Base-by-base conservation (phyloP, 1,284 basidiomycete species). In the Papiliotrema nemorosa region DNA sequence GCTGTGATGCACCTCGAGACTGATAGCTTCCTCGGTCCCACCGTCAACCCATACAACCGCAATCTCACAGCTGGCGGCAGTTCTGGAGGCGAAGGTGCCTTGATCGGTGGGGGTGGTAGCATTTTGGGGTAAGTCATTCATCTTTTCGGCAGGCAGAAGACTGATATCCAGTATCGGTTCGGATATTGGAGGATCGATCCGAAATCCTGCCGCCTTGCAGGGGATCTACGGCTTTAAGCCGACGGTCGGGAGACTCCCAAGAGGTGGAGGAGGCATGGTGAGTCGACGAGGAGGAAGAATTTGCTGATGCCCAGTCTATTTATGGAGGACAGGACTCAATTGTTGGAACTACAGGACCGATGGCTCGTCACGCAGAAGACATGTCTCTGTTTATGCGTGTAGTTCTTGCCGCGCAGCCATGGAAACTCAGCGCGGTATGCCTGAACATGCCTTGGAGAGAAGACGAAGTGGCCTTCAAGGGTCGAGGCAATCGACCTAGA, bases 61-160 rank as follows among this genome's bases (percentile, higher is more conserved):
- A 67, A 62, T 20, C 67, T 82, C 31, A 81, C 81, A 4, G 65
- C 71, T 3, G 82, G 82, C 12, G 83, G 83, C 5, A 81, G 79
- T 0, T 79, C 78, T 2, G 83, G 83, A 9, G 83, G 83, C 3
- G 81, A 82, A 57, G 77, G 76, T 13, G 80, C 80, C 0, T 5
- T 40, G n/a, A 43, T 43, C 25, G 41, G 25, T 5, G 31, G 26
- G 41, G 18, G 31, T 13, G 41, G 22, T 14, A n/a, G 16, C 5
- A 27, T 22, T 22, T 24, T 40, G 18, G 51, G n/a, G n/a, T n/a
- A n/a, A n/a, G n/a, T n/a, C n/a, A n/a, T n/a, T n/a, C n/a, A n/a
- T n/a, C n/a, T n/a, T n/a, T n/a, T n/a, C n/a, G n/a, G n/a, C n/a
- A n/a, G n/a, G n/a, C n/a, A n/a, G n/a, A n/a, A n/a, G n/a, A n/a